Evolutionary conservation across 2,329 filamentous ascomycete genomes (phyloP).

Genomic region (Aurifilum marmelostoma): DNA sequence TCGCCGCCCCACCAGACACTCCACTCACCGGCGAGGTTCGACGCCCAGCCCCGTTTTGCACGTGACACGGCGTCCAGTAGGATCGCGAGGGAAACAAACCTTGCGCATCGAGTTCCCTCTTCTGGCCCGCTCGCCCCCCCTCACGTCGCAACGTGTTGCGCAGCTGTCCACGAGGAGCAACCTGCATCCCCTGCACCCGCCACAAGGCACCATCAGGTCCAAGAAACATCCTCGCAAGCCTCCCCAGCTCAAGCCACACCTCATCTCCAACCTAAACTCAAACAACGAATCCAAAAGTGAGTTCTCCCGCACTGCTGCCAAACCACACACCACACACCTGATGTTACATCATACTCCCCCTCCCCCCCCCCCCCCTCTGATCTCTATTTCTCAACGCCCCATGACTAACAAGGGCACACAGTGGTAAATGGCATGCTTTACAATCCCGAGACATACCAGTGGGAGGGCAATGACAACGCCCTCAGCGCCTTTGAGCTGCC

Average conservation of each 20-base stretch:
- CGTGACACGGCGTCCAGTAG: slow-evolving; percentile 68
- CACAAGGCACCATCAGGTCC: slow-evolving; percentile 49
- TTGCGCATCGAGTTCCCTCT: slow-evolving; percentile 62
- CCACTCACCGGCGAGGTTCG: slow-evolving; percentile 52
- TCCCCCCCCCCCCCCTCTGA: no score
- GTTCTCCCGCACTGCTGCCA: slow-evolving; percentile 37
- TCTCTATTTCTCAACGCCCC: not conserved
- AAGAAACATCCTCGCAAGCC: slow-evolving; percentile 60
- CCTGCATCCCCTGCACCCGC: slow-evolving; percentile 47
- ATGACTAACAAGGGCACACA: slow-evolving; percentile 40
- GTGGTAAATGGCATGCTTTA: slow-evolving; percentile 95
- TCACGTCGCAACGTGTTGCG: slow-evolving; percentile 58
- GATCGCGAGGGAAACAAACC: slow-evolving; percentile 64
- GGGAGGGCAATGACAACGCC: slow-evolving; percentile 95
- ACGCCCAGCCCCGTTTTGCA: slow-evolving; percentile 64
- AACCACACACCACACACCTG: no score
- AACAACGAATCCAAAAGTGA: slow-evolving; percentile 80
- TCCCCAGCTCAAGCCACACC: slow-evolving; percentile 73
- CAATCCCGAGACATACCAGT: slow-evolving; percentile 82
- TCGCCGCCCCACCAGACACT: slow-evolving; percentile 58
- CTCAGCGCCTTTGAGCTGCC: slow-evolving; percentile 76
- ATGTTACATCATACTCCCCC: not conserved
- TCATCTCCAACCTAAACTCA: slow-evolving; percentile 82
- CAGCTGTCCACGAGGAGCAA: slow-evolving; percentile 56
- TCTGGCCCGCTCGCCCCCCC: slow-evolving; percentile 58